Conservation (phyloP, 768 basidiomycete species). For the Auricularia sp. region DNA sequence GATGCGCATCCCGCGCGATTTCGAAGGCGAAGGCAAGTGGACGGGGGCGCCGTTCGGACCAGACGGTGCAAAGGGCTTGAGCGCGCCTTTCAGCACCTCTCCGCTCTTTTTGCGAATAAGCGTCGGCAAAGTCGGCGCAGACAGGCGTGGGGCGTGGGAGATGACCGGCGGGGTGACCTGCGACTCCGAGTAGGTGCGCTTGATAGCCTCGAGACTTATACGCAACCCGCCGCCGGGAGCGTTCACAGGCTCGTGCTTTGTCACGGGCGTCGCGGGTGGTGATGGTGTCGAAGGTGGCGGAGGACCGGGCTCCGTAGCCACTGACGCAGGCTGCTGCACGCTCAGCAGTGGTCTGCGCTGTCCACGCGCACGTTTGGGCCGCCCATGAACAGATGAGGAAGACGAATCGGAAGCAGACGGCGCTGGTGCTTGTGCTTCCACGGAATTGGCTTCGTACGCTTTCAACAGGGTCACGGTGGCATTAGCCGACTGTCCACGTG, state of each 20-base stretch:
- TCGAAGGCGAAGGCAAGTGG: not conserved
- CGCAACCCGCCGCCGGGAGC: not conserved
- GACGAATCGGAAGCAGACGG: not conserved
- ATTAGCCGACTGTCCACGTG: not conserved
- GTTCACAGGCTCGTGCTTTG: not conserved
- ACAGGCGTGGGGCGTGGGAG: not conserved
- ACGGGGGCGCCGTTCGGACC: constrained; percentile 3
- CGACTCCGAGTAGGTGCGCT: not conserved
- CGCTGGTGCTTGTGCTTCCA: not conserved
- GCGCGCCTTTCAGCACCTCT: constrained; percentile 82
- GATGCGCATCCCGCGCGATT: not conserved
- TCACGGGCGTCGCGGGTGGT: not conserved
- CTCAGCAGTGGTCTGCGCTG: not conserved
- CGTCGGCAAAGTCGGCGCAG: constrained; percentile 17
- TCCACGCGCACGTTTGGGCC: not conserved
- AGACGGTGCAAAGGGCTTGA: constrained; percentile 49
- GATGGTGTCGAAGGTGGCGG: not conserved
- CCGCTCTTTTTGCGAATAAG: constrained; percentile 88
- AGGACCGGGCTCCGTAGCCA: not conserved
- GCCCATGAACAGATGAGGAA: not conserved
- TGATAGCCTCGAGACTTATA: not conserved
- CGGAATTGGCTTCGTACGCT: not conserved
- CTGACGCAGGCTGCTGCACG: not conserved
- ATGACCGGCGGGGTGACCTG: not conserved
- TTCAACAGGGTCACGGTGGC: not conserved